A percentile compares a stretch with the other conserved stretches of the same genome.
Evolutionary conservation across 768 basidiomycete species (phyloP).

Genomic region (Termitomyces sp.): DNA sequence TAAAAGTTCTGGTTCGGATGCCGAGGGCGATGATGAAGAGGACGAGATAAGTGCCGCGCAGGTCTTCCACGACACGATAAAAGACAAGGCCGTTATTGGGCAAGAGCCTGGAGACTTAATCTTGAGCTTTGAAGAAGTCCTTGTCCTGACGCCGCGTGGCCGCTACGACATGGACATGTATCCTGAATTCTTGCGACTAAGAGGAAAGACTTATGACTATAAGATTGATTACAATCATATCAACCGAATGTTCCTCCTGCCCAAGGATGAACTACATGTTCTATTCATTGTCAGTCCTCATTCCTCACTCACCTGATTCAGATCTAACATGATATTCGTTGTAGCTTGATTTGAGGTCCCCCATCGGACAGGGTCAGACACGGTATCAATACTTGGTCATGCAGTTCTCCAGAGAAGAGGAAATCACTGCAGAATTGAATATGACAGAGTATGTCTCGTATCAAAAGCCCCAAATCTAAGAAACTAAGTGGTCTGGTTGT

Average conservation of each 20-base stretch:
- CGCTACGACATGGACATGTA: slow-evolving; percentile 99
- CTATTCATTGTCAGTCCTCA: slow-evolving; percentile 78
- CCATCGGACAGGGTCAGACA: slow-evolving; percentile 97
- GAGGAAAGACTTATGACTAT: slow-evolving; percentile 99
- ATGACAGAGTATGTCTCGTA: slow-evolving; percentile 70
- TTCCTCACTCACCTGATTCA: not conserved
- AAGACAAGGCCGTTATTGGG: slow-evolving; percentile 93
- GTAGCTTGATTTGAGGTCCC: slow-evolving; percentile 85
- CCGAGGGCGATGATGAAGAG: slow-evolving; percentile 62
- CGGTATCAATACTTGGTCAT: slow-evolving; percentile 97
- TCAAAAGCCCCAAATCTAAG: not conserved
- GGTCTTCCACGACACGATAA: slow-evolving; percentile 93
- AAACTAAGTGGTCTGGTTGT: not conserved
- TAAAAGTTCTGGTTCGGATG: slow-evolving; percentile 61
- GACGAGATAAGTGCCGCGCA: slow-evolving; percentile 90
- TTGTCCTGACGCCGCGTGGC: slow-evolving; percentile 93
- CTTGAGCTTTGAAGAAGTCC: slow-evolving; percentile 90
- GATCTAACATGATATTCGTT: not conserved
- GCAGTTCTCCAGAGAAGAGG: slow-evolving; percentile 96
- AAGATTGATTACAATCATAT: slow-evolving; percentile 90
- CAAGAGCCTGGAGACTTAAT: slow-evolving; percentile 89
- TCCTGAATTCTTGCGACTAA: slow-evolving; percentile 85
- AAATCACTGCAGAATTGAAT: slow-evolving; percentile 93
- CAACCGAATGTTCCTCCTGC: slow-evolving; percentile 83
- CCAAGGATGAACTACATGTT: slow-evolving; percentile 95